Conservation (phyloP, 352 stramenopile species). For the Thraustotheca clavata region DNA sequence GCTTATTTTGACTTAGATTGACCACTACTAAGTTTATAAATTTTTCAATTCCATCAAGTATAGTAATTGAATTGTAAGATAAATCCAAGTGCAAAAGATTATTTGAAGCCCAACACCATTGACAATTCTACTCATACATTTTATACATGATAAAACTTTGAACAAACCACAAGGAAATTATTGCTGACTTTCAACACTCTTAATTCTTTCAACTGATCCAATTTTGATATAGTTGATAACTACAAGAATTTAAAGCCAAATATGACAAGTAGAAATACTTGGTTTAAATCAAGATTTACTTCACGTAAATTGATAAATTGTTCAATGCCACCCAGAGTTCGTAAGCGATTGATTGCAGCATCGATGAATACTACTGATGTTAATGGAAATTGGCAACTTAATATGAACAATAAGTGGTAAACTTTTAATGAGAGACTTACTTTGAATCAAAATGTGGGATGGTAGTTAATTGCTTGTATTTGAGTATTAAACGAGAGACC, state of each 20-base stretch:
- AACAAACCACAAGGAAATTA: conserved; percentile 8
- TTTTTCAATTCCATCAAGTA: neutral
- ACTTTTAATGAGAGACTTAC: no score
- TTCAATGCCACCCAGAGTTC: neutral
- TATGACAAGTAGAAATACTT: neutral
- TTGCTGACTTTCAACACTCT: neutral
- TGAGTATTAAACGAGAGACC: neutral
- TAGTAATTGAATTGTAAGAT: neutral
- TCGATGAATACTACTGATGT: neutral
- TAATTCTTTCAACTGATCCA: neutral
- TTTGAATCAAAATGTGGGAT: no score
- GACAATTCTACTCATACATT: neutral
- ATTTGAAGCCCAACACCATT: conserved; percentile 1
- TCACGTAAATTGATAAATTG: conserved; percentile 1
- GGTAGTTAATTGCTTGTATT: neutral
- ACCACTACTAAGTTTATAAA: neutral
- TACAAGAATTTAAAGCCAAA: neutral
- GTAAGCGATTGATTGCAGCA: conserved; percentile 9
- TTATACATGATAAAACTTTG: neutral
- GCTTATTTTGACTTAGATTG: conserved; percentile 4
- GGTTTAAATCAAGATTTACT: neutral
- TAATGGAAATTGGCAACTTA: conserved; percentile 8
- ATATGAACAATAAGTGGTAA: no score
- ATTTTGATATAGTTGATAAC: neutral
- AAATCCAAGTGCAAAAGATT: conserved; percentile 1